Conservation (phyloP, 345 rosid genomes). For the Salix koriyanagi region DNA sequence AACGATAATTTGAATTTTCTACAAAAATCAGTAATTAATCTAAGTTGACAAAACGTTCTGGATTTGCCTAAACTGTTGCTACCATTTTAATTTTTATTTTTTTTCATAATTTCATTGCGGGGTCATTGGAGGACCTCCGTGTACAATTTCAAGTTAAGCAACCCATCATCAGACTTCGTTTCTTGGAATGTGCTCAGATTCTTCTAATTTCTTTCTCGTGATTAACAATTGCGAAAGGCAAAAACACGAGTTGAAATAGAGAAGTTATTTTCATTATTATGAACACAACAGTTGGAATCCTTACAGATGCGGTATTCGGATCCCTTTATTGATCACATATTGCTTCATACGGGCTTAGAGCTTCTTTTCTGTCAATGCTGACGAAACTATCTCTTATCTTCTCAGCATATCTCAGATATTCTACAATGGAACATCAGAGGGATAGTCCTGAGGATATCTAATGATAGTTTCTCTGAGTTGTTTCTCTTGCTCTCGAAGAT, state of each 20-base stretch:
- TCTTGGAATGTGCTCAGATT: neutral
- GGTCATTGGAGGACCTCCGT: neutral
- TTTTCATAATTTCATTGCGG: neutral
- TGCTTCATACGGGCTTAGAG: neutral
- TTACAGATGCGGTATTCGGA: neutral
- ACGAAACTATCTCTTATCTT: neutral
- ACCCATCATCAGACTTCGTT: neutral
- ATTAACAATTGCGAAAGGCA: neutral
- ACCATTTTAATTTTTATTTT: too few species aligned
- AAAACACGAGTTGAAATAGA: neutral
- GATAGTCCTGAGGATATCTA: constrained; percentile 66
- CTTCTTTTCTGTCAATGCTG: neutral
- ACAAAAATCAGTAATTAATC: too few species aligned
- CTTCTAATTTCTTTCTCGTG: neutral
- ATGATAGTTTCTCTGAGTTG: constrained; percentile 47
- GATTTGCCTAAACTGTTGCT: too few species aligned
- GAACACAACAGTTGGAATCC: neutral
- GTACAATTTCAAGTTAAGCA: neutral
- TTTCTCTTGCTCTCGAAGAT: constrained; percentile 66
- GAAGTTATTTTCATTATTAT: neutral
- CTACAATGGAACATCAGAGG: constrained; percentile 59
- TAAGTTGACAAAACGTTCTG: too few species aligned
- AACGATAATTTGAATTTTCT: too few species aligned
- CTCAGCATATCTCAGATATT: neutral
- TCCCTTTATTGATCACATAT: neutral